phyloP scores from a whole-genome alignment of 495 filamentous ascomycete genomes.

The Penicillium malachiteum region DNA sequence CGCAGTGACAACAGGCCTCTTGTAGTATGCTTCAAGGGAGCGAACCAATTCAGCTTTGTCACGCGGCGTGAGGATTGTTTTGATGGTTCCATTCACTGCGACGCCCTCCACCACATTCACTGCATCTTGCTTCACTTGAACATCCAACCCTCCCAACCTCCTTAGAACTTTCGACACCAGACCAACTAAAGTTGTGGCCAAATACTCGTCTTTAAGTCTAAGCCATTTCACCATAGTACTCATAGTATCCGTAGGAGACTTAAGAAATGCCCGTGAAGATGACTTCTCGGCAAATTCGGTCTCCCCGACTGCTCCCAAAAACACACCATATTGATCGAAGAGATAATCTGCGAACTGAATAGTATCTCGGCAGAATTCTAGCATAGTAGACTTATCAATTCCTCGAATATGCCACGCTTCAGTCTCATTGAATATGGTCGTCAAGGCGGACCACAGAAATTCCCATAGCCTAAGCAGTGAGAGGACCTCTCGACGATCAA shows the following conservation, averaged over 20 bases:
- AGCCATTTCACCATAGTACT: slow-evolving; percentile 76
- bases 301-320: slow-evolving; percentile 63
- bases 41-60: slow-evolving; percentile 81
- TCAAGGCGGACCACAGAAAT: slow-evolving; percentile 72
- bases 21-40: slow-evolving; percentile 74
- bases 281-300: slow-evolving; percentile 41
- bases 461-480: slow-evolving; percentile 77
- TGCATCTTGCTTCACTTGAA: slow-evolving; percentile 61
- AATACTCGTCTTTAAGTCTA: slow-evolving; percentile 76
- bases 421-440: slow-evolving; percentile 77
- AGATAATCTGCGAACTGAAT: slow-evolving; percentile 89
- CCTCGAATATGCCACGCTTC: slow-evolving; percentile 72
- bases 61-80: slow-evolving; percentile 69
- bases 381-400: slow-evolving; percentile 71
- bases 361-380: slow-evolving; percentile 87
- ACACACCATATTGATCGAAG: slow-evolving; percentile 77
- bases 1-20: slow-evolving; percentile 49
- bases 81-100: slow-evolving; percentile 55
- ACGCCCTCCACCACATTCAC: slow-evolving; percentile 61
- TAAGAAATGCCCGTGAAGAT: slow-evolving; percentile 45
- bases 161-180: slow-evolving; percentile 69
- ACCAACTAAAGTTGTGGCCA: slow-evolving; percentile 70
- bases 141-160: slow-evolving; percentile 65
- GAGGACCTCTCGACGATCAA: slow-evolving; percentile 58
- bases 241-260: slow-evolving; percentile 62